Evolutionary conservation across 2,329 filamentous ascomycete species (phyloP).

Genomic region (Furcasterigmium furcatum): DNA sequence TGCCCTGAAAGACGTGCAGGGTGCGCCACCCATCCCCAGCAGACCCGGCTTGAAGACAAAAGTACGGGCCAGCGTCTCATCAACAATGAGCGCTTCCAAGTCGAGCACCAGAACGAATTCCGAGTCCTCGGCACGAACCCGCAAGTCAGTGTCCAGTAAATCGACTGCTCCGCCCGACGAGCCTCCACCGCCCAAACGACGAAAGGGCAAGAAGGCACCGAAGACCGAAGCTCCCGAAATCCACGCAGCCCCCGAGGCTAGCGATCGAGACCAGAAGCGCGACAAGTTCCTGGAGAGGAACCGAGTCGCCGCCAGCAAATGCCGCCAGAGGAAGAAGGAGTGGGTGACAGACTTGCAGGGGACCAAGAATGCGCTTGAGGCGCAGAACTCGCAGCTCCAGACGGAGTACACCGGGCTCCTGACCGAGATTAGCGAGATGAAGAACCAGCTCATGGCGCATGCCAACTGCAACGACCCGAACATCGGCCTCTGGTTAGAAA

Average conservation of each 20-base stretch:
- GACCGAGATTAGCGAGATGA: constrained; percentile 42
- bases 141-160: constrained; percentile 8
- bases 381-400: constrained; percentile 37
- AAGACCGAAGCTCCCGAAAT: background rate
- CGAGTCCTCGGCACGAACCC: constrained; percentile 2
- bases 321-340: constrained; percentile 63
- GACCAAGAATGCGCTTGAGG: constrained; percentile 39
- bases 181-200: constrained; percentile 16
- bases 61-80: no score
- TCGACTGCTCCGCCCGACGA: constrained; percentile 12
- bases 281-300: constrained; percentile 66
- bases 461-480: constrained; percentile 48
- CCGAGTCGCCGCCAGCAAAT: constrained; percentile 70
- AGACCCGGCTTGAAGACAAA: constrained; percentile 4
- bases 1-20: no score
- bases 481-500: constrained; percentile 51
- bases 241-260: constrained; percentile 1
- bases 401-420: constrained; percentile 38
- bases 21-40: no score
- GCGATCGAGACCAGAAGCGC: constrained; percentile 38
- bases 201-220: constrained; percentile 14
- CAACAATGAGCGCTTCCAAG: no score
- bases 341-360: constrained; percentile 49
- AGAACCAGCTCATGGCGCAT: constrained; percentile 49
- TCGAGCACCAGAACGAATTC: background rate